Conservation (phyloP, 345 rosid species). For the Angophora floribunda region DNA sequence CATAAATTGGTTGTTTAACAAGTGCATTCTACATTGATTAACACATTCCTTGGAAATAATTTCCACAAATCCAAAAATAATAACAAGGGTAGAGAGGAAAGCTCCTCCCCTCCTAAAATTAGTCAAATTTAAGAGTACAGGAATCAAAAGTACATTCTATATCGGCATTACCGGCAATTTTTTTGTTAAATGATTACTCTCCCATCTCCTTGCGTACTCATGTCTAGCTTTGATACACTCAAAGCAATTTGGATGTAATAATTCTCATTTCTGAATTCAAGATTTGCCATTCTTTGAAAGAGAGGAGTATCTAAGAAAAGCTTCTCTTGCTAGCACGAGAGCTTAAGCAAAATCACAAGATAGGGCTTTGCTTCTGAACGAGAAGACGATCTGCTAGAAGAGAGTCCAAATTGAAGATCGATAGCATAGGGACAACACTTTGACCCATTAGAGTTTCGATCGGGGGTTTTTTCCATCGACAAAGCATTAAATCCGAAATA, state of each 20-base stretch:
- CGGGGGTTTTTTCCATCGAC: neutral
- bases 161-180: neutral
- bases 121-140: neutral
- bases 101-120: neutral
- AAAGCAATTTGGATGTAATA: neutral
- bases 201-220: neutral
- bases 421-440: neutral
- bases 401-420: no score
- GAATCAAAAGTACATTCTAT: neutral
- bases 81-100: accelerated
- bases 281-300: no score
- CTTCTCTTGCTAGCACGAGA: no score
- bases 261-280: neutral
- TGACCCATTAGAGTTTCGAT: neutral
- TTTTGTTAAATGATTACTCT: neutral
- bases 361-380: no score
- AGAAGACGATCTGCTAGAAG: no score
- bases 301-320: no score
- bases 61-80: neutral
- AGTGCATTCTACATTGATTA: neutral
- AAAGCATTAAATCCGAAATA: neutral
- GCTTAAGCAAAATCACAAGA: no score
- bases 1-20: neutral
- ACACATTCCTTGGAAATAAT: neutral
- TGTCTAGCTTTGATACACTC: neutral